These are phyloP conservation scores for Podospora sp. DNA, from an alignment of 495 filamentous ascomycete genomes.

Conservation along the genomic window DNA sequence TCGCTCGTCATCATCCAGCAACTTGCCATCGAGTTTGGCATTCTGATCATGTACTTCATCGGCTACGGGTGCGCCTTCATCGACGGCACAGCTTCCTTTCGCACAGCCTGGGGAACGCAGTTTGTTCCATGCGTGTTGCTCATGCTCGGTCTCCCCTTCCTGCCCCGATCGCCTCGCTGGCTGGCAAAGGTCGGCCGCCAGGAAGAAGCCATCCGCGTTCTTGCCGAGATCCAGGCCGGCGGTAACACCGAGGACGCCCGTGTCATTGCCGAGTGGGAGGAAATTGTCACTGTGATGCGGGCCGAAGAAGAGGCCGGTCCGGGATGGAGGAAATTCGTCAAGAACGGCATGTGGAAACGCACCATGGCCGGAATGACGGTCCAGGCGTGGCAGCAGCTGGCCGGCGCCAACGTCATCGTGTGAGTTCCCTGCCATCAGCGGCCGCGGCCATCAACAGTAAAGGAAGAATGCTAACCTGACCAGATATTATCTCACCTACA, in stretches of 20 bases:
- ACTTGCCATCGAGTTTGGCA: slow-evolving; percentile 74
- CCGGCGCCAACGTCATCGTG: slow-evolving; percentile 69
- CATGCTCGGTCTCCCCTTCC: slow-evolving; percentile 66
- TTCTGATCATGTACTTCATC: slow-evolving; percentile 52
- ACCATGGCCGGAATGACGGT: slow-evolving; percentile 70
- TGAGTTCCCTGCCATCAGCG: not conserved
- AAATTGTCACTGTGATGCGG: slow-evolving; percentile 62
- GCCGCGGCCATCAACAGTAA: too few relatives aligned
- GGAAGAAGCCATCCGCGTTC: slow-evolving; percentile 66
- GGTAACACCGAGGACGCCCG: slow-evolving; percentile 66
- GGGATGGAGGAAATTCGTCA: slow-evolving; percentile 62
- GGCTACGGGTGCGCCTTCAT: slow-evolving; percentile 61
- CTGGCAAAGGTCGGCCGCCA: slow-evolving; percentile 68
- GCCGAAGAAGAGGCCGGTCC: slow-evolving; percentile 57
- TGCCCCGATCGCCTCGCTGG: slow-evolving; percentile 74
- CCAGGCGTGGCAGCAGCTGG: slow-evolving; percentile 63
- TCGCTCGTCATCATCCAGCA: slow-evolving; percentile 76
- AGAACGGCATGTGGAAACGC: slow-evolving; percentile 70
- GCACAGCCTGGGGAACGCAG: slow-evolving; percentile 74
- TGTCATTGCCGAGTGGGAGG: slow-evolving; percentile 73
- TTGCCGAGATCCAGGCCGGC: slow-evolving; percentile 70
- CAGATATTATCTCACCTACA: slow-evolving; percentile 59
- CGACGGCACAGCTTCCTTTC: slow-evolving; percentile 63
- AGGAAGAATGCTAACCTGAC: too few relatives aligned
- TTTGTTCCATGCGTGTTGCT: slow-evolving; percentile 67